A percentile compares a stretch with the other conserved stretches of the same genome.
Evolutionary conservation across 768 basidiomycete species (phyloP).

Genomic region (Lentinus brumalis): DNA sequence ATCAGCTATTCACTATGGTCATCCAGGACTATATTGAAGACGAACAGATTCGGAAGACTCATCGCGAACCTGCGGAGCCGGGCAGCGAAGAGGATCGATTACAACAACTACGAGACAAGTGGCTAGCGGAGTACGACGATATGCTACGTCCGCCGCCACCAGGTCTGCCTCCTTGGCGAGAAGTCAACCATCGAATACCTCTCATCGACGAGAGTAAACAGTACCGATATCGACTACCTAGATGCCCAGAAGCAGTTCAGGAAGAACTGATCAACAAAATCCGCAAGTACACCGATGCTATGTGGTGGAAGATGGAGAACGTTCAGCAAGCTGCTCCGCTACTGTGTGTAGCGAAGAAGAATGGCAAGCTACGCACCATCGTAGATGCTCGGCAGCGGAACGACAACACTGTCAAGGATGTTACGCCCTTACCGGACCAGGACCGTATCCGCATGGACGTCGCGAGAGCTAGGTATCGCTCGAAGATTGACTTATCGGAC

Average conservation of each 20-base stretch:
- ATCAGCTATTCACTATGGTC: neutral
- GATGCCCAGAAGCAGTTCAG: slow-evolving; percentile 35
- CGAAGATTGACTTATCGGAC: slow-evolving; percentile 44
- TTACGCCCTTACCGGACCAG: slow-evolving; percentile 44
- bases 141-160: slow-evolving; percentile 22
- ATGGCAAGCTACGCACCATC: slow-evolving; percentile 35
- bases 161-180: slow-evolving; percentile 38
- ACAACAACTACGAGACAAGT: neutral
- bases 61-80: neutral
- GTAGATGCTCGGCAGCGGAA: slow-evolving; percentile 40
- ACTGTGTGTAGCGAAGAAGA: slow-evolving; percentile 35
- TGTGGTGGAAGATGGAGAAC: slow-evolving; percentile 36
- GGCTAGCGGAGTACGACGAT: slow-evolving; percentile 16
- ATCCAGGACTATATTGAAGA: neutral
- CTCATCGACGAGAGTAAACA: slow-evolving; percentile 36
- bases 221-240: slow-evolving; percentile 35
- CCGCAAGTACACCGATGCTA: slow-evolving; percentile 28
- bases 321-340: slow-evolving; percentile 35
- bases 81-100: neutral
- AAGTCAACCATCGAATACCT: slow-evolving; percentile 44
- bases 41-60: neutral
- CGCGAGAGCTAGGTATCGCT: slow-evolving; percentile 32
- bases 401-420: slow-evolving; percentile 42
- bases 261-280: slow-evolving; percentile 24
- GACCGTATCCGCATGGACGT: slow-evolving; percentile 40